A percentile compares a stretch with the other conserved stretches of the same genome.
Conservation (phyloP, 441 rosid genomes). For the Adansonia rubrostipa region DNA sequence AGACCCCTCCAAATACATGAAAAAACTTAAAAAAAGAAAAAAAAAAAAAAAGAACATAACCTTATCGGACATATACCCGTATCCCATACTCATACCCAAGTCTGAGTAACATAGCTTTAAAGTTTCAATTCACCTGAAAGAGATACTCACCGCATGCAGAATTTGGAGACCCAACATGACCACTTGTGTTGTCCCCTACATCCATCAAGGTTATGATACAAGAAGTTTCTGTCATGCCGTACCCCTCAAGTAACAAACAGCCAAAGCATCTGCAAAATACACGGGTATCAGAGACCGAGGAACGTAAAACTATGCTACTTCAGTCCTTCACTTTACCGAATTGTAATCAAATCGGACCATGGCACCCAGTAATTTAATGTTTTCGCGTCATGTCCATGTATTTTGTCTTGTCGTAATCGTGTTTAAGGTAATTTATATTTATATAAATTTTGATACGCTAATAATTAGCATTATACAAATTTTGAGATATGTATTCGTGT, state of each 20-base stretch:
- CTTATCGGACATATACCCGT: no score
- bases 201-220: slow-evolving; percentile 67
- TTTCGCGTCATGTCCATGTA: no score
- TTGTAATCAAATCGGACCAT: not conserved
- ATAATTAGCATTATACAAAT: no score
- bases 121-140: not conserved
- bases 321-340: not conserved
- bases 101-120: not conserved
- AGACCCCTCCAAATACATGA: no score
- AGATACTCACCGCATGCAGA: slow-evolving; percentile 71
- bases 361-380: no score
- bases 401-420: no score
- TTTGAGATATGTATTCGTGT: no score
- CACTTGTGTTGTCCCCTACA: slow-evolving; percentile 24
- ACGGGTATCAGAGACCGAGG: not conserved
- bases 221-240: slow-evolving; percentile 82
- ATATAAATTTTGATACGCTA: no score
- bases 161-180: slow-evolving; percentile 76
- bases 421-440: no score
- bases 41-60: no score
- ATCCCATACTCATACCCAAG: no score
- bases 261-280: slow-evolving; percentile 64
- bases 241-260: slow-evolving; percentile 62
- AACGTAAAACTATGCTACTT: not conserved
- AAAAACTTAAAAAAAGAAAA: no score